These are phyloP conservation scores for Plenodomus lindquistii DNA, from an alignment of 2,329 filamentous ascomycete genomes.

Conservation along the genomic window DNA sequence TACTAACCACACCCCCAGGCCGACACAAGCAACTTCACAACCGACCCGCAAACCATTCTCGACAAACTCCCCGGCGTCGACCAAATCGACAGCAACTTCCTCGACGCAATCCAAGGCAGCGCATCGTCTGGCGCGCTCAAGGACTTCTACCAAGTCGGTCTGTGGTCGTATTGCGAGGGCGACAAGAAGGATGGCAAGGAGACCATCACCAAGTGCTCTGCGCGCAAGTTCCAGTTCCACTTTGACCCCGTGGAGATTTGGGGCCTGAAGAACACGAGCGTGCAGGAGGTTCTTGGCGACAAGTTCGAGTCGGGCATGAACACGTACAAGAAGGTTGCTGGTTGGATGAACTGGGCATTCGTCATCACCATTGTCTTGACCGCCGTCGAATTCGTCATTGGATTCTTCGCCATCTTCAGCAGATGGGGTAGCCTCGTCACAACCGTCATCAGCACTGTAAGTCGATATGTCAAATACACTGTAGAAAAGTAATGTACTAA, in stretches of 20 bases:
- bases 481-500: constrained; percentile 34
- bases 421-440: constrained; percentile 81
- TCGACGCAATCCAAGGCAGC: constrained; percentile 45
- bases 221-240: constrained; percentile 75
- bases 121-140: constrained; percentile 56
- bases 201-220: constrained; percentile 65
- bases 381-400: constrained; percentile 72
- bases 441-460: constrained; percentile 72
- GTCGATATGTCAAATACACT: constrained; percentile 47
- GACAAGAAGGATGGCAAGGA: constrained; percentile 54
- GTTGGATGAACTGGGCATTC: constrained; percentile 84
- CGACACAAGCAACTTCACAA: constrained; percentile 57
- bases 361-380: constrained; percentile 73
- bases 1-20: constrained; percentile 32
- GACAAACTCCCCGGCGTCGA: constrained; percentile 30
- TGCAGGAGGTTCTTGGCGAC: constrained; percentile 62
- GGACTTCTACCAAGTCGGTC: constrained; percentile 77
- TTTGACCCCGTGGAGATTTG: constrained; percentile 70
- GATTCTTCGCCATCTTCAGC: constrained; percentile 81
- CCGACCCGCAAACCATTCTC: constrained; percentile 49
- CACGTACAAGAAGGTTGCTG: constrained; percentile 72
- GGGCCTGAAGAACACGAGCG: constrained; percentile 60
- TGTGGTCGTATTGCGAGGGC: constrained; percentile 86
- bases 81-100: constrained; percentile 44
- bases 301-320: constrained; percentile 69